A percentile compares a stretch with the other conserved stretches of the same genome.
These are phyloP conservation scores for Acer yangbiense DNA, from an alignment of 345 rosid genomes.

Conservation along the genomic window DNA sequence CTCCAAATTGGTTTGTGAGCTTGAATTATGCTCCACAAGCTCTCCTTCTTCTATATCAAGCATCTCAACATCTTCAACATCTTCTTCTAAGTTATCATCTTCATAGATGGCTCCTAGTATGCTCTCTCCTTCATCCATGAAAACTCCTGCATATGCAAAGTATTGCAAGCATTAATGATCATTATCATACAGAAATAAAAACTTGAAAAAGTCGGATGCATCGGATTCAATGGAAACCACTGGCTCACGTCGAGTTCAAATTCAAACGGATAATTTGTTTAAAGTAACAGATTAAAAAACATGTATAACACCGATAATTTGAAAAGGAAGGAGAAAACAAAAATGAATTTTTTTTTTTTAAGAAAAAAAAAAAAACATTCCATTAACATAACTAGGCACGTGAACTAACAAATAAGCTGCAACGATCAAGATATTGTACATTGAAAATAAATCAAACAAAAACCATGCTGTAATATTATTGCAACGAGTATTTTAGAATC, in stretches of 20 bases:
- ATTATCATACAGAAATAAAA: neutral
- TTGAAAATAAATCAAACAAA: neutral
- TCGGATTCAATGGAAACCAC: neutral
- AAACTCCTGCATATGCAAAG: slow-evolving; percentile 12
- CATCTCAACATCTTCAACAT: slow-evolving; percentile 71
- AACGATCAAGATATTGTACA: neutral
- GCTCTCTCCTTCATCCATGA: slow-evolving; percentile 68
- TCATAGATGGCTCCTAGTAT: slow-evolving; percentile 52
- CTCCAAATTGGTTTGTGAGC: slow-evolving; percentile 21
- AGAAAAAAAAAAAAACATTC: no score
- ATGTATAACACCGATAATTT: neutral
- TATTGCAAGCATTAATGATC: neutral
- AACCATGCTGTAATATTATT: neutral
- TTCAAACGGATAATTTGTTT: no score
- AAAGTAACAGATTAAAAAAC: no score
- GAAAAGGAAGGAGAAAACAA: neutral
- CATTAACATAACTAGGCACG: neutral
- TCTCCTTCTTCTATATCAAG: slow-evolving; percentile 89
- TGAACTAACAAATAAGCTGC: neutral
- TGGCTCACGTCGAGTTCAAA: no score
- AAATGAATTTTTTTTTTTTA: no score
- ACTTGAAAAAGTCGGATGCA: neutral
- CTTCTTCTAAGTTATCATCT: slow-evolving; percentile 45
- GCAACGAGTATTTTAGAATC: neutral
- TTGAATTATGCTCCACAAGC: slow-evolving; percentile 40